Base-by-base conservation (phyloP, 768 basidiomycete genomes). In the Saitozyma sp. region DNA sequence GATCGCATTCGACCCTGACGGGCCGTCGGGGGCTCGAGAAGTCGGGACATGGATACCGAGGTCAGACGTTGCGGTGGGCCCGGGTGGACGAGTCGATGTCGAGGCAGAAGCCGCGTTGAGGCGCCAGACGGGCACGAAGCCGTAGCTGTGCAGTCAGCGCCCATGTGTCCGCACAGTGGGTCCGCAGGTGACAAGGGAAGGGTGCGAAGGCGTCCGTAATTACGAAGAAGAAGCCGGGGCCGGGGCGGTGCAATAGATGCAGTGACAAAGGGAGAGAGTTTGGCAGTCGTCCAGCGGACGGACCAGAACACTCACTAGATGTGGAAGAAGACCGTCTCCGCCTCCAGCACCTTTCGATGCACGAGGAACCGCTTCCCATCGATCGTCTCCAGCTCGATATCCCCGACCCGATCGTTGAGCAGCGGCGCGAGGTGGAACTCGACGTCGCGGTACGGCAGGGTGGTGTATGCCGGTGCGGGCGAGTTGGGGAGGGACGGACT, bases 301-400 rank as follows among this genome's bases (percentile, higher is more conserved):
- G 42, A 48, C 13, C 19, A 16, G 10, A 29, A 16, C 13, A 69
- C 75, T 63, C 59, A 76, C 75, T 76, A 76, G 53, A 76, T 76
- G 50, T 76, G 75, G 56, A 76, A 76, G 62, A 74, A 76, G 20
- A 76, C 68, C 13, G 72, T 72, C 69, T 76, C 75, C 5, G 11
- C 29, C 59, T 76, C 75, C 16, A 76, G 52, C 6, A 76, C 50
- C 54, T 66, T 74, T 37, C 53, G 58, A 60, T 76, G 75, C 9
- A 76, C 75, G 43, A 76, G 58, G 48, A 76, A 76, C 37, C 72
- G 38, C 50, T 70, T 70, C 40, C 72, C 72, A 54, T 76, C 75
- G 9, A 58, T 58, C 14, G 72, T 74, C 50, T 72, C 70, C 38
- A 76, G 58, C 59, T 76, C 75, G 20, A 76, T 57, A 45, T 76